phyloP scores from a whole-genome alignment of 345 rosid species.

The Rhizophora mangle region DNA sequence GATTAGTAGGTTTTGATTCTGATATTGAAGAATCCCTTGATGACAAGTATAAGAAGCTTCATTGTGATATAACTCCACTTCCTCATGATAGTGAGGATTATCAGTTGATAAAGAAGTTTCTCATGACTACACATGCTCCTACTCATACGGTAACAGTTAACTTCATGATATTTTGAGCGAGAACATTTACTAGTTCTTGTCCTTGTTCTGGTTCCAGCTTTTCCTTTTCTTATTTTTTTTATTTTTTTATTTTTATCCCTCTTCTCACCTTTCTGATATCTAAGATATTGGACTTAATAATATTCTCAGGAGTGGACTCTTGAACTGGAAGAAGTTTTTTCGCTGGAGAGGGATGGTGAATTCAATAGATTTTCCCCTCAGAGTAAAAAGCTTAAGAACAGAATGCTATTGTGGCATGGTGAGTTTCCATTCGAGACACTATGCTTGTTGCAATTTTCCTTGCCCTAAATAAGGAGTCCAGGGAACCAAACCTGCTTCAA shows the following conservation, averaged over 20 bases:
- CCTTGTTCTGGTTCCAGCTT: background rate
- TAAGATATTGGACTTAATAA: constrained; percentile 9
- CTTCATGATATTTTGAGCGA: background rate
- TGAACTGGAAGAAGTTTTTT: constrained; percentile 87
- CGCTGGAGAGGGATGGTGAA: constrained; percentile 90
- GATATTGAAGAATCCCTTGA: constrained; percentile 75
- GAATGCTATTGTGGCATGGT: constrained; percentile 97
- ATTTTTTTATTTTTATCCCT: background rate
- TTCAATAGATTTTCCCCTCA: constrained; percentile 72
- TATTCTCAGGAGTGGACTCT: constrained; percentile 75
- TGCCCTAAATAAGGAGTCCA: background rate
- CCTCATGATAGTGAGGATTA: constrained; percentile 82
- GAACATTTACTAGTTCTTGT: background rate
- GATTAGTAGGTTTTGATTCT: constrained; percentile 89
- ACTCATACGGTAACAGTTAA: constrained; percentile 67
- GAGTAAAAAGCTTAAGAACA: constrained; percentile 65
- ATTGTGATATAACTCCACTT: constrained; percentile 65
- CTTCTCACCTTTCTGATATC: background rate
- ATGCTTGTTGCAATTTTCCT: background rate
- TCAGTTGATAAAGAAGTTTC: constrained; percentile 70
- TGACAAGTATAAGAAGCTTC: constrained; percentile 74
- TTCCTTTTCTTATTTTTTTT: background rate
- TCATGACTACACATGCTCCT: constrained; percentile 82
- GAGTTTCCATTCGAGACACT: constrained; percentile 14
- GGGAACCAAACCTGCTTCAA: background rate